phyloP scores from a whole-genome alignment of 768 basidiomycete genomes.

The Suillus subalutaceus region DNA sequence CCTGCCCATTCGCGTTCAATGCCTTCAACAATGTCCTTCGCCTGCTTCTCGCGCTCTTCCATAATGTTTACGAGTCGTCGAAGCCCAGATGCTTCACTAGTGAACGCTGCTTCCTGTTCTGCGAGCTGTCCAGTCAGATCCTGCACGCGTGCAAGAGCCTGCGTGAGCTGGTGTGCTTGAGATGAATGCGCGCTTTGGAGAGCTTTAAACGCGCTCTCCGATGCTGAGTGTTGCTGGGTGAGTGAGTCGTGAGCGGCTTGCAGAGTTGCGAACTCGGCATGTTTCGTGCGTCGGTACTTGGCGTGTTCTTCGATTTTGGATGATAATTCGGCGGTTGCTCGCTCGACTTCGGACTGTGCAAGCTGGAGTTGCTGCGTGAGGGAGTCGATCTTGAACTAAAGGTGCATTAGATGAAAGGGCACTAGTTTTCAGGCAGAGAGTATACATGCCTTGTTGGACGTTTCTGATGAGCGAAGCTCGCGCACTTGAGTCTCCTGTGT shows the following conservation, averaged over 20 bases:
- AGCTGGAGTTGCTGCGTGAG: conserved; percentile 81
- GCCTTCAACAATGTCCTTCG: conserved; percentile 77
- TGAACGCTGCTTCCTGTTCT: conserved; percentile 83
- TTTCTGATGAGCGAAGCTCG: conserved; percentile 74
- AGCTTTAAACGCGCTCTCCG: conserved; percentile 70
- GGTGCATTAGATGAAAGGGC: conserved; percentile 4
- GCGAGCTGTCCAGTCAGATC: conserved; percentile 78
- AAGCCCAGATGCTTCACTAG: conserved; percentile 73
- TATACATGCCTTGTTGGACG: conserved; percentile 67
- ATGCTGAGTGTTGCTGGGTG: conserved; percentile 64
- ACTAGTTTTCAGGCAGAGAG: not conserved
- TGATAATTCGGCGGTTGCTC: conserved; percentile 66
- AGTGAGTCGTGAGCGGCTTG: conserved; percentile 79
- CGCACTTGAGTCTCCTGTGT: conserved; percentile 66
- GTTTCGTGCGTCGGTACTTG: conserved; percentile 80
- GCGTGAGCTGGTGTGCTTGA: conserved; percentile 75
- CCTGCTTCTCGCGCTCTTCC: conserved; percentile 86
- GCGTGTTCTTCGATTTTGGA: conserved; percentile 82
- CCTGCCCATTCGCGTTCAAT: conserved; percentile 84
- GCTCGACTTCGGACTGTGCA: conserved; percentile 75
- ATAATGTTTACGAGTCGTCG: conserved; percentile 80
- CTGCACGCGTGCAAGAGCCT: conserved; percentile 75
- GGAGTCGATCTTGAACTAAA: conserved; percentile 85
- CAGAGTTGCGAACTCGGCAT: conserved; percentile 72
- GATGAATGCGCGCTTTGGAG: conserved; percentile 72